Conservation (phyloP, 2,329 filamentous ascomycete species). For the Aspergillus aculeatinus region DNA sequence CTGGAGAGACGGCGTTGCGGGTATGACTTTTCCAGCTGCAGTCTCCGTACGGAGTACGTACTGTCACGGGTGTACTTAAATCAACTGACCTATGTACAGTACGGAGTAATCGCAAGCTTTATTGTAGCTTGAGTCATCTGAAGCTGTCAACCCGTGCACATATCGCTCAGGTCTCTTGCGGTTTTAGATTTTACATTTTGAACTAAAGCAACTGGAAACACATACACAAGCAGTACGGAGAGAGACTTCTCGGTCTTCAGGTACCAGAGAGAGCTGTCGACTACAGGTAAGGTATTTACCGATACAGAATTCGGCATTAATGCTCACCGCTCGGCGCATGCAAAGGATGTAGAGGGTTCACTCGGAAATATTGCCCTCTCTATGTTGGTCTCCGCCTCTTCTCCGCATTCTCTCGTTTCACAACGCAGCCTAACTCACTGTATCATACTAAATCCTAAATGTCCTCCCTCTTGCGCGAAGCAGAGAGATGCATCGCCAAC, state of each 20-base stretch:
- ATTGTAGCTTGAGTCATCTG: too few species aligned
- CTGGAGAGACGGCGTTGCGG: constrained; percentile 5
- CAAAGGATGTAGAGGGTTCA: not conserved
- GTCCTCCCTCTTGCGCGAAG: constrained; percentile 44
- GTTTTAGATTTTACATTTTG: too few species aligned
- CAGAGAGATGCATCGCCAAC: constrained; percentile 45
- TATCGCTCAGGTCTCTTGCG: too few species aligned
- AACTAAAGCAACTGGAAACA: too few species aligned
- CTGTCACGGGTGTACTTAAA: too few species aligned
- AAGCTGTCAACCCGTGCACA: too few species aligned
- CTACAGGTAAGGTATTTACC: not conserved
- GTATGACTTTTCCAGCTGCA: not conserved
- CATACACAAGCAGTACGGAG: too few species aligned
- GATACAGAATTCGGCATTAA: not conserved
- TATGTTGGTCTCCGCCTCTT: not conserved
- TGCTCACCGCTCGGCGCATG: constrained; percentile 1
- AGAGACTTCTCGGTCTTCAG: too few species aligned
- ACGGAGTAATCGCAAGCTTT: too few species aligned
- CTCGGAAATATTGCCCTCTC: not conserved
- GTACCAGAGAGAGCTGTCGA: too few species aligned
- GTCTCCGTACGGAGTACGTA: too few species aligned
- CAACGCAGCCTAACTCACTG: not conserved
- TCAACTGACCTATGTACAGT: too few species aligned
- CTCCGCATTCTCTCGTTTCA: not conserved
- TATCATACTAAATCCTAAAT: constrained; percentile 38